Conservation (phyloP, 164 flowering plant genomes). For the Stephania cephalantha region DNA sequence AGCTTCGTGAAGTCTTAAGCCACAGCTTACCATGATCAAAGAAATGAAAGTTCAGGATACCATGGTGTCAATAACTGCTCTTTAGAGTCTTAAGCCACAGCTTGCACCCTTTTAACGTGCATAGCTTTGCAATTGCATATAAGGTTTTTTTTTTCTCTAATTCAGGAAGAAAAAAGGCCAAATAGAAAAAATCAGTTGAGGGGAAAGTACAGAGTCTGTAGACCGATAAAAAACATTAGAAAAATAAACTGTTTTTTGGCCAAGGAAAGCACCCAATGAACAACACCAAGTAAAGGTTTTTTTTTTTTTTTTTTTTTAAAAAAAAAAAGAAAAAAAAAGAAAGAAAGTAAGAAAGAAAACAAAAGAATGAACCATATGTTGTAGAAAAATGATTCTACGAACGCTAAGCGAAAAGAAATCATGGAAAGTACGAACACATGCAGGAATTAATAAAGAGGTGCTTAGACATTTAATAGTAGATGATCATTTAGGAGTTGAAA, state of each 20-base stretch:
- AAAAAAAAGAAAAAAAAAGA: neutral
- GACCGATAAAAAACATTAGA: neutral
- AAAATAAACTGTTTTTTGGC: neutral
- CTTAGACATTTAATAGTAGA: neutral
- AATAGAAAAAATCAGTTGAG: constrained; percentile 4
- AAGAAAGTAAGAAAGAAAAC: neutral
- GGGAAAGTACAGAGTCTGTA: neutral
- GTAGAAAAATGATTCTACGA: neutral
- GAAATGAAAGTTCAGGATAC: constrained; percentile 9
- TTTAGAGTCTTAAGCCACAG: constrained; percentile 6
- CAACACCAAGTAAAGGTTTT: too few species aligned
- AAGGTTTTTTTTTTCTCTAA: constrained; percentile 1
- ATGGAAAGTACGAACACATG: neutral
- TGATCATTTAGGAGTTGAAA: neutral
- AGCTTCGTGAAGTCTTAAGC: neutral
- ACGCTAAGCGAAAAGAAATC: neutral
- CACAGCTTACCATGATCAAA: neutral
- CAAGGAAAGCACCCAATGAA: neutral
- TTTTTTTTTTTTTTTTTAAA: too few species aligned
- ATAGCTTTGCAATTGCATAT: constrained; percentile 6
- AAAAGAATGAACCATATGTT: neutral
- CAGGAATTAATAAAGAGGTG: neutral
- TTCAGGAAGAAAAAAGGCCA: constrained; percentile 8
- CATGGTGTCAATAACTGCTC: constrained; percentile 12
- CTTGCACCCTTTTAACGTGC: constrained; percentile 12